Evolutionary conservation across 805 yeast genomes (phyloP), one percentile per base, ranked within the genome.

Genomic region (Suhomyces canberraensis): DNA sequence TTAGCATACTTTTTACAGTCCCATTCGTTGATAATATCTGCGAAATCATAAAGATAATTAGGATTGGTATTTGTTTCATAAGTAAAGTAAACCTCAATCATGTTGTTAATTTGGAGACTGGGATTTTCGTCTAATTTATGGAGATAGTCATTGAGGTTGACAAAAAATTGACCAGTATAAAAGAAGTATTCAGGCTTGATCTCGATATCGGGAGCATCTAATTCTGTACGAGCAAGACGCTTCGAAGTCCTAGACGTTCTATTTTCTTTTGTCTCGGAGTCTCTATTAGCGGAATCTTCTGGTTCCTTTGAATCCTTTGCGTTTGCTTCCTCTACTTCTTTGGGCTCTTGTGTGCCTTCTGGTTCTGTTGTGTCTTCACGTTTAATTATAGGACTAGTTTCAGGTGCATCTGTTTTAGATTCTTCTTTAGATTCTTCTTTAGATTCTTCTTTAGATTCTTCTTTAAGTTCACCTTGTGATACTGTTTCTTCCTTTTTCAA

Each of bases 11-110:
- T 29, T 14, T 32, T 45, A 4, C 44, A 33, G 19, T 50, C 52
- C 71, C 71, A 66, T 18, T 56, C 51, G 19, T 46, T 50, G 24
- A 65, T 44, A 3, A 44, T 33, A 4, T 44, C 35, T 8, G 54
- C 33, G 35, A 64, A 61, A 36, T 64, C 45, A 8, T 24, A 20
- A 13, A 30, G 15, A 26, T 39, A 39, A 4, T 11, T 18, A 5
- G 16, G 11, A 8, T 16, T 16, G 4, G 16, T 25, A 8, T 22
- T 19, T 7, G 11, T 15, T 5, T 37, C 42, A 11, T 11, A 3
- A 9, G 17, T 14, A 16, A 56, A 38, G 34, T 55, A 55, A 3
- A 31, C 13, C 7, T 31, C 13, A 26, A 29, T 31, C 16, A 37
- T 34, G 27, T 31, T 33, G 14, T 22, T 29, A 14, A 35, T 27